These are phyloP conservation scores for Torulaspora quercuum DNA, from an alignment of 805 yeast species.

Conservation along the genomic window DNA sequence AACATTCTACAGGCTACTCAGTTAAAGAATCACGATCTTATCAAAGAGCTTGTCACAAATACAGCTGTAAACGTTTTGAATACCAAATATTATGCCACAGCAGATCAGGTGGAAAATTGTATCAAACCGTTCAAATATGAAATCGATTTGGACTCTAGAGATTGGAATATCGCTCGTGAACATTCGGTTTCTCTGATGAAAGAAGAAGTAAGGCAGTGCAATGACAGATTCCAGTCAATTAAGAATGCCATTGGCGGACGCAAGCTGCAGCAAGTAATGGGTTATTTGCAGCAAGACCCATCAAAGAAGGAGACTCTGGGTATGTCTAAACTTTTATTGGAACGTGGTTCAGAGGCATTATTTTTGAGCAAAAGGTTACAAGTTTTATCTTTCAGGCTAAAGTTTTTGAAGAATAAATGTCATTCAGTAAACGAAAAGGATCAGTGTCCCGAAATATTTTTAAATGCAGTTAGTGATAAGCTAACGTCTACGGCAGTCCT, in stretches of 20 bases:
- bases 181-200: constrained; percentile 68
- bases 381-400: constrained; percentile 69
- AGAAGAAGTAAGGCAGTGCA: constrained; percentile 85
- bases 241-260: constrained; percentile 76
- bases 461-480: constrained; percentile 89
- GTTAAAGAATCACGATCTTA: constrained; percentile 80
- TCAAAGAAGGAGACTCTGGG: constrained; percentile 70
- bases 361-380: constrained; percentile 72
- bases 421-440: constrained; percentile 74
- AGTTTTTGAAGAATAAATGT: constrained; percentile 72
- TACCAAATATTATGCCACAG: constrained; percentile 79
- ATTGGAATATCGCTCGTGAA: constrained; percentile 80
- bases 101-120: constrained; percentile 98
- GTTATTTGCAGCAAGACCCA: constrained; percentile 50
- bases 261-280: constrained; percentile 77
- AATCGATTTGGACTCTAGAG: constrained; percentile 92
- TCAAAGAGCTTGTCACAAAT: constrained; percentile 72
- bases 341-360: constrained; percentile 78
- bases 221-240: constrained; percentile 53
- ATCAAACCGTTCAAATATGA: constrained; percentile 97
- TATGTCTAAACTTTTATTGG: constrained; percentile 70
- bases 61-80: constrained; percentile 80
- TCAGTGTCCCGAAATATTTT: constrained; percentile 90
- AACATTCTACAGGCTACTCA: constrained; percentile 71
- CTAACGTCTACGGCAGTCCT: constrained; percentile 89